Percentiles rank a stretch among this genome's conserved stretches.
phyloP scores from a whole-genome alignment of 2,329 filamentous ascomycete species.

The Alternaria infectoria region DNA sequence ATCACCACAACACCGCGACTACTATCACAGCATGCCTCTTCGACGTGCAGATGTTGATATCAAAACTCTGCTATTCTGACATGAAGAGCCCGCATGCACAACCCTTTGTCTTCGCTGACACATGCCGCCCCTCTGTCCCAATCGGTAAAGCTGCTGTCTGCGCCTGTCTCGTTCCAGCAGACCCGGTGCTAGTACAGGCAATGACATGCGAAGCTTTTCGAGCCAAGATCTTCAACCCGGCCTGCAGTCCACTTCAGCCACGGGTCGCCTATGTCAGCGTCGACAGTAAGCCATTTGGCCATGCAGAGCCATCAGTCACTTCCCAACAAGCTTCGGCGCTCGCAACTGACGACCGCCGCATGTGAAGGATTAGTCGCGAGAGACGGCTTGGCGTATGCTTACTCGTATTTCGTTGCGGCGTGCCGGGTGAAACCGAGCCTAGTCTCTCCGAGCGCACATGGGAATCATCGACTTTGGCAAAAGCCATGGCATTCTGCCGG shows the following conservation, averaged over 20 bases:
- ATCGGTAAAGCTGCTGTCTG: slow-evolving; percentile 1
- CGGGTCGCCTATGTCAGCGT: not conserved
- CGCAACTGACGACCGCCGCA: not conserved
- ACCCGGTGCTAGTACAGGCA: not conserved
- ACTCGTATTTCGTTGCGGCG: not conserved
- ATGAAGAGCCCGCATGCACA: not conserved
- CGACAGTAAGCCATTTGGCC: not conserved
- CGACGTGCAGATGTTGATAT: not conserved
- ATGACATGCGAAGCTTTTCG: not conserved
- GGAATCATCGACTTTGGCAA: slow-evolving; percentile 4
- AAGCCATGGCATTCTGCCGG: slow-evolving; percentile 9
- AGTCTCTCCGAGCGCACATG: slow-evolving; percentile 1
- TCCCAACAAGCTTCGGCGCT: not conserved
- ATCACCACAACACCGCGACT: not conserved
- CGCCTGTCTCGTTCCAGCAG: slow-evolving; percentile 2
- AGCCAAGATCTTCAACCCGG: slow-evolving; percentile 5
- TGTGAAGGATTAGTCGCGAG: not conserved
- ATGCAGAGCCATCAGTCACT: not conserved
- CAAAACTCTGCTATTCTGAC: not conserved
- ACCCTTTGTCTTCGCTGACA: slow-evolving; percentile 9
- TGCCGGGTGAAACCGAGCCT: slow-evolving; percentile 8
- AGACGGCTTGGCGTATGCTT: not conserved
- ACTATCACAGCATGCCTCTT: not conserved
- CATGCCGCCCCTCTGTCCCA: slow-evolving; percentile 1
- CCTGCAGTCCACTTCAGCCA: not conserved